Conservation (phyloP, 179 eudicot genomes). For the Drosera spatulata region DNA sequence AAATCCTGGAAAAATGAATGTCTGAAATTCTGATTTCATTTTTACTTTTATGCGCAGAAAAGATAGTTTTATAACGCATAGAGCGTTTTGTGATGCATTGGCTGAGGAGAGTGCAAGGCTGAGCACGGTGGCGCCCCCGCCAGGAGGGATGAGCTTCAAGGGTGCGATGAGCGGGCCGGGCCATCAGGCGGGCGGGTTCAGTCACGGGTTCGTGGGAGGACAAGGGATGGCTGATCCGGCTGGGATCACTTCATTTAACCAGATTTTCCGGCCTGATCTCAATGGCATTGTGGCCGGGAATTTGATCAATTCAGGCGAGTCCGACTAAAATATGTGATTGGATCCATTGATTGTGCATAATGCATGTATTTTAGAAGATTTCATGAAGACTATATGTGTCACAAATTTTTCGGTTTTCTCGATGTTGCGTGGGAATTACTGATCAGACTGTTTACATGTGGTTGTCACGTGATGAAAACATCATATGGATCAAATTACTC, state of each 20-base stretch:
- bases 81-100: conserved; percentile 85
- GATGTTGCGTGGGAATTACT: too few relatives aligned
- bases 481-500: too few relatives aligned
- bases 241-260: conserved; percentile 27
- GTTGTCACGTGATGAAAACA: too few relatives aligned
- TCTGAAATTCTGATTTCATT: not conserved
- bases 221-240: conserved; percentile 19
- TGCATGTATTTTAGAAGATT: conserved; percentile 13
- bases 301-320: not conserved
- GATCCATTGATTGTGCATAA: not conserved
- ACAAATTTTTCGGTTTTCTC: too few relatives aligned
- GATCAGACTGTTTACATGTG: too few relatives aligned
- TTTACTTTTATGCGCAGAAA: conserved; percentile 31
- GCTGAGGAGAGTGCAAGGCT: conserved; percentile 66
- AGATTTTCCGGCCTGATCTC: conserved; percentile 28
- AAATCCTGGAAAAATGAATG: not conserved
- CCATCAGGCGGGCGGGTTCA: conserved; percentile 14
- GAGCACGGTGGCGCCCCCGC: conserved; percentile 21
- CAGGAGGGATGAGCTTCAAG: conserved; percentile 37
- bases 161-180: conserved; percentile 15
- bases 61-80: conserved; percentile 86
- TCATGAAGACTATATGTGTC: not conserved
- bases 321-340: not conserved
- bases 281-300: conserved; percentile 16
- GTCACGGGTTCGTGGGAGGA: conserved; percentile 12